phyloP scores from a whole-genome alignment of 2,329 filamentous ascomycete species.

The Apiospora aurea region DNA sequence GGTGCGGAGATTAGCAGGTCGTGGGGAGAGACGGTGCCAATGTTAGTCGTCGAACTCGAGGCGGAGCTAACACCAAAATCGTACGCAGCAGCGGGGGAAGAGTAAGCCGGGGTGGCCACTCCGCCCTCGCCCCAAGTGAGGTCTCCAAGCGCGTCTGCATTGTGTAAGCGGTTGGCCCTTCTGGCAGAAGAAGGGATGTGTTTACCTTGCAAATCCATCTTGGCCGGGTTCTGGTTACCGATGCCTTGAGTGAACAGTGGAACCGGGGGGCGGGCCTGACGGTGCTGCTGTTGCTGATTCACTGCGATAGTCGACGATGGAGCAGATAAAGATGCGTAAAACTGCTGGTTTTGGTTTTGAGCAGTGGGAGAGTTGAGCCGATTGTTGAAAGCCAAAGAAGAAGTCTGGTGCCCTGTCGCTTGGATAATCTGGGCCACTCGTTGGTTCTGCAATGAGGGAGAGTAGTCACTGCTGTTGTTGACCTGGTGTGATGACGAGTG shows the following conservation, averaged over 20 bases:
- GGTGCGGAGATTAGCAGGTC: conserved; percentile 83
- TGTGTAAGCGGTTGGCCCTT: conserved; percentile 41
- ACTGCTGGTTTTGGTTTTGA: conserved; percentile 56
- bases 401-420: conserved; percentile 60
- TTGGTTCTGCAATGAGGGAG: conserved; percentile 62
- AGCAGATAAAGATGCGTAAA: conserved; percentile 71
- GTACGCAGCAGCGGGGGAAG: conserved; percentile 61
- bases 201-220: conserved; percentile 67
- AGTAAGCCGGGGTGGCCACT: conserved; percentile 55
- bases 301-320: conserved; percentile 66
- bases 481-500: conserved; percentile 48
- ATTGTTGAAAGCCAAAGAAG: conserved; percentile 62
- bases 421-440: conserved; percentile 66
- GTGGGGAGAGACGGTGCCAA: conserved; percentile 82
- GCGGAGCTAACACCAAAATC: conserved; percentile 55
- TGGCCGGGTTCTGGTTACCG: conserved; percentile 53
- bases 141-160: conserved; percentile 61
- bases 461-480: conserved; percentile 38
- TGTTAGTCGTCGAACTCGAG: conserved; percentile 59
- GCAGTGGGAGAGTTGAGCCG: conserved; percentile 60
- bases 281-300: conserved; percentile 57
- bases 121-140: conserved; percentile 63
- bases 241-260: conserved; percentile 72
- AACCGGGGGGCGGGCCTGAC: conserved; percentile 69
- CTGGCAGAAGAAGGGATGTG: conserved; percentile 27